Percentiles rank a stretch among this genome's conserved stretches.
These are phyloP conservation scores for Paramecium bursaria DNA, from an alignment of 73 alveolate species.

Conservation along the genomic window DNA sequence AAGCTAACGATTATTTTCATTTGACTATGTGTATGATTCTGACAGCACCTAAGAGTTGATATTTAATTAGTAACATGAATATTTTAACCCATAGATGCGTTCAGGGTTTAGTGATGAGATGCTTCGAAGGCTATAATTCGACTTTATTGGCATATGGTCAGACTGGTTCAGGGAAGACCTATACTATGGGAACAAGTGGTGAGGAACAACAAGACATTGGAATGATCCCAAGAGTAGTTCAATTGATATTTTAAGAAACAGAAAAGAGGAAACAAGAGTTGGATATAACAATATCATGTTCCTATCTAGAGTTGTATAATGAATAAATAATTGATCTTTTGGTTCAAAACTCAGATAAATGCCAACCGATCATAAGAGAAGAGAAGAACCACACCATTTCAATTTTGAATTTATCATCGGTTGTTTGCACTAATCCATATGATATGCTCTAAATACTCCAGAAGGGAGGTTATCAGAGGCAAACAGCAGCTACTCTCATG, in stretches of 20 bases:
- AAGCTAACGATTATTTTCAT: constrained; percentile 78
- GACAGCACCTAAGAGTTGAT: constrained; percentile 86
- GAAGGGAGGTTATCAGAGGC: constrained; percentile 90
- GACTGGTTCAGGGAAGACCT: constrained; percentile 98
- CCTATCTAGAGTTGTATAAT: constrained; percentile 96
- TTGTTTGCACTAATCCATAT: constrained; percentile 83
- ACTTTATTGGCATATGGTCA: constrained; percentile 98
- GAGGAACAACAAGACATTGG: constrained; percentile 85
- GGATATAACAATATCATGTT: constrained; percentile 82
- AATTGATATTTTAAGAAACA: constrained; percentile 82
- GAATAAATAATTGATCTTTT: constrained; percentile 95
- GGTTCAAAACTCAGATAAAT: constrained; percentile 75
- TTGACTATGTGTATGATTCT: constrained; percentile 91
- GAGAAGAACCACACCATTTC: constrained; percentile 86
- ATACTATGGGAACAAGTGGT: constrained; percentile 97
- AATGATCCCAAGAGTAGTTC: constrained; percentile 93
- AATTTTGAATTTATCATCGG: constrained; percentile 83
- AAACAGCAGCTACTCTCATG: constrained; percentile 91
- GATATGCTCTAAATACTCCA: constrained; percentile 90
- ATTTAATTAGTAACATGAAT: constrained; percentile 63
- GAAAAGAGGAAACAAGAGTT: constrained; percentile 84
- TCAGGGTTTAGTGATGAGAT: constrained; percentile 84
- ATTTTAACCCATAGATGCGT: constrained; percentile 71
- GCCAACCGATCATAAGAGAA: constrained; percentile 77
- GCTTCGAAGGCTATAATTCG: constrained; percentile 95